These are phyloP conservation scores for Chlamydomonas eustigma DNA, from an alignment of 139 green algal species.

Conservation along the genomic window DNA sequence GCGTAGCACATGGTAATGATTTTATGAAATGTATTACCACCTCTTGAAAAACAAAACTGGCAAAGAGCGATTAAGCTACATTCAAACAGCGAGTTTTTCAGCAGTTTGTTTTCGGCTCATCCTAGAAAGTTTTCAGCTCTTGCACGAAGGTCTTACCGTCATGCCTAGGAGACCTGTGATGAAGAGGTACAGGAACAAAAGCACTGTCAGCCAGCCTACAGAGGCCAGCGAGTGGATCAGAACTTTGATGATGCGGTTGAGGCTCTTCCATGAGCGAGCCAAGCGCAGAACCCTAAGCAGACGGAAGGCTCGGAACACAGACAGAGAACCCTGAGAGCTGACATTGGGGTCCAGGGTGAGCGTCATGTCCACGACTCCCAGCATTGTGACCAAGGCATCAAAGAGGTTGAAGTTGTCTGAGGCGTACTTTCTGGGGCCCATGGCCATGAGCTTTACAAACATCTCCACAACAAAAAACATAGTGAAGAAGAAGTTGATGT, in stretches of 20 bases:
- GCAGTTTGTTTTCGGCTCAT: neutral
- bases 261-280: constrained; percentile 20
- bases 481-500: constrained; percentile 3
- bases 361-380: constrained; percentile 9
- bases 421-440: constrained; percentile 6
- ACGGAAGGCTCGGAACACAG: neutral
- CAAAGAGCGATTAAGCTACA: neutral
- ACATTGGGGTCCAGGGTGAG: neutral
- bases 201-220: constrained; percentile 11
- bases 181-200: constrained; percentile 34
- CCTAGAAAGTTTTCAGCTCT: neutral
- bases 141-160: constrained; percentile 8
- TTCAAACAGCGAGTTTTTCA: neutral
- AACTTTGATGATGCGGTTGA: constrained; percentile 12
- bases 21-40: neutral
- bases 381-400: constrained; percentile 7
- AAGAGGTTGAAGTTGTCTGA: neutral
- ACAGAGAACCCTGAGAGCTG: neutral
- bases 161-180: constrained; percentile 25
- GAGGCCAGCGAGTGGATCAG: neutral
- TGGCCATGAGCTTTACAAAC: neutral
- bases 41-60: neutral
- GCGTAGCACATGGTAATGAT: neutral
- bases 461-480: constrained; percentile 11
- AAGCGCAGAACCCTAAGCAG: constrained; percentile 8